phyloP scores from a whole-genome alignment of 495 filamentous ascomycete genomes.

The Penicillium parvum region DNA sequence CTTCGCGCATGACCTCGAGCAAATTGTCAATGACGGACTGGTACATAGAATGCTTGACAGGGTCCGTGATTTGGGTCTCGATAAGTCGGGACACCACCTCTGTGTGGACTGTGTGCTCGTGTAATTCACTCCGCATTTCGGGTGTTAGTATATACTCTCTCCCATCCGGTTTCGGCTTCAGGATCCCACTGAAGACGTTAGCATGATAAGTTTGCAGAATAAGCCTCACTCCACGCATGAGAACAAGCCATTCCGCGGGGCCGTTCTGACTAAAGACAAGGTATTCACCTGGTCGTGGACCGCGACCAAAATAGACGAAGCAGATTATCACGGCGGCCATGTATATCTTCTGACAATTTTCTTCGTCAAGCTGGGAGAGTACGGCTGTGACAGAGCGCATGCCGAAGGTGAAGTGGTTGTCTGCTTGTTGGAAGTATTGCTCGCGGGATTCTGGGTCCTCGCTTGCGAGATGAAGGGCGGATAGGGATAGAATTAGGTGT shows the following conservation, averaged over 20 bases:
- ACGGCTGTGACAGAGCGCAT: slow-evolving; percentile 39
- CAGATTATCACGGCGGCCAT: slow-evolving; percentile 43
- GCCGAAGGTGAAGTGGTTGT: slow-evolving; percentile 44
- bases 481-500: slow-evolving; percentile 41
- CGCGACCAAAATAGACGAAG: slow-evolving; percentile 44
- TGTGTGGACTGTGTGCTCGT: slow-evolving; percentile 16
- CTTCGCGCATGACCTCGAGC: slow-evolving; percentile 15
- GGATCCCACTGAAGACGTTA: slow-evolving; percentile 29
- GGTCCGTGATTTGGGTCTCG: neutral
- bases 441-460: slow-evolving; percentile 26
- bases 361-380: slow-evolving; percentile 29
- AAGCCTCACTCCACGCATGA: slow-evolving; percentile 40
- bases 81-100: slow-evolving; percentile 15
- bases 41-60: slow-evolving; percentile 6
- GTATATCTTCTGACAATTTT: slow-evolving; percentile 44
- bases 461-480: slow-evolving; percentile 40
- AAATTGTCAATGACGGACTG: slow-evolving; percentile 11
- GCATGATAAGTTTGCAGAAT: slow-evolving; percentile 23
- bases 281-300: slow-evolving; percentile 35
- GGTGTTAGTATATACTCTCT: slow-evolving; percentile 3
- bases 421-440: slow-evolving; percentile 33
- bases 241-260: slow-evolving; percentile 39
- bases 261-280: slow-evolving; percentile 40
- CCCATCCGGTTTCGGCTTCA: slow-evolving; percentile 12
- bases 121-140: slow-evolving; percentile 12